Base-by-base conservation (phyloP, 2,329 filamentous ascomycete genomes). In the Diatrype stigma region DNA sequence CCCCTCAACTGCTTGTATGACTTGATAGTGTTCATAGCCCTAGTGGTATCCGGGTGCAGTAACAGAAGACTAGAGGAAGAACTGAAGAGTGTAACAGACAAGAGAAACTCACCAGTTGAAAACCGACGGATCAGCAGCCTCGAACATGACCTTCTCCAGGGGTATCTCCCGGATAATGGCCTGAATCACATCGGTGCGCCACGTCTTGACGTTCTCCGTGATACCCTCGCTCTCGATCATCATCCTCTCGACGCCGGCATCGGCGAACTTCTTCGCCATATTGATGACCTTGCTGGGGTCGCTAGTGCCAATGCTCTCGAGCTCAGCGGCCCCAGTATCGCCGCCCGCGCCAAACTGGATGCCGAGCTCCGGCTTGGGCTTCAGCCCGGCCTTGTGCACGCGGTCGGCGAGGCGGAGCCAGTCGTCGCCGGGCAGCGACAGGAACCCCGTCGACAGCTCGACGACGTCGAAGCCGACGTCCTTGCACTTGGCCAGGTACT, bases 151-250 rank as follows among this genome's bases (percentile, higher is more conserved):
- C 19, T 72, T 75, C 53, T 81, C 77, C 11, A 66, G 54, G 0
- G 77, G 76, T 19, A 81, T 51, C 45, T 80, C 76, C 48, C 73
- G 71, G 63, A 81, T 66, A 42, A 81, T 78, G 26, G 63, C 62
- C 38, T 77, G 76, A 16, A 81, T 77, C 2, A 81, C 77, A 56
- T 81, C 78, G 2, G 76, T 81, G 50, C 76, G 67, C 79, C 79
- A 81, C 8, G 63, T 69, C 47, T 64, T 67, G 6, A 81, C 77
- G 48, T 81, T 81, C 66, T 81, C 78, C 0, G 78, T 81, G 55
- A 82, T 81, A 0, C 78, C 78, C 63, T 81, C 78, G n/a, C 76
- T 80, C 59, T 82, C 77, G 49, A 81, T 78, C 78, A 82, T 82
- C 57, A 81, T 68, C 8, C 77, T 67, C 61, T 81, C 77, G 3